These are phyloP conservation scores for Colletotrichum sp. DNA, from an alignment of 2,329 filamentous ascomycete species.

Conservation along the genomic window DNA sequence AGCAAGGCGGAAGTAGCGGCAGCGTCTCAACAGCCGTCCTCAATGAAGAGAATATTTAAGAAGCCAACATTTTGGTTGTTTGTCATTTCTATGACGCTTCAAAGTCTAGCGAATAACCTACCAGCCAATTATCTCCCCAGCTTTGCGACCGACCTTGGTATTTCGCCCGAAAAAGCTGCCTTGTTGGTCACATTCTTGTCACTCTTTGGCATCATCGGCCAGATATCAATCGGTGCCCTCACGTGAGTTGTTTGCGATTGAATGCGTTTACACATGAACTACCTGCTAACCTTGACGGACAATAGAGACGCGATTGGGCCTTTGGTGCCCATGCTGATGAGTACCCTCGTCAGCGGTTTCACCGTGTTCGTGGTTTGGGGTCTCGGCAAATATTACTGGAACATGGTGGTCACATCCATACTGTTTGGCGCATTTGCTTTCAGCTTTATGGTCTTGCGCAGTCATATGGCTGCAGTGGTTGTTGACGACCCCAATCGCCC, in stretches of 20 bases:
- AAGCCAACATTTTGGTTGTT: background rate
- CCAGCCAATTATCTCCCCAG: background rate
- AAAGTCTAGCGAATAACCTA: background rate
- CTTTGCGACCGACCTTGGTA: background rate
- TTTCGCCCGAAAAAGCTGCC: background rate
- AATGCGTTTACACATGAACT: rapidly evolving
- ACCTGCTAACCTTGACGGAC: background rate
- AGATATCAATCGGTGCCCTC: background rate
- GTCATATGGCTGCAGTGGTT: background rate
- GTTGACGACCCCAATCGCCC: background rate
- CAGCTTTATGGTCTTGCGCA: slow-evolving; percentile 1
- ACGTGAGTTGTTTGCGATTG: background rate
- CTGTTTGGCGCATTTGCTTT: slow-evolving; percentile 7
- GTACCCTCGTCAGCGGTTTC: background rate
- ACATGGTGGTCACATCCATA: background rate
- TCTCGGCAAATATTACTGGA: background rate
- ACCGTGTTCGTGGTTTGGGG: background rate
- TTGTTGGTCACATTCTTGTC: background rate
- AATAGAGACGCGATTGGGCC: background rate
- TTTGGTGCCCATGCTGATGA: background rate
- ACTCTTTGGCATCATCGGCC: background rate
- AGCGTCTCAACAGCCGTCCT: background rate
- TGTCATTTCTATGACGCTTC: background rate
- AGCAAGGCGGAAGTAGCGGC: background rate
- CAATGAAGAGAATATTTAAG: background rate